Percentiles rank a stretch among this genome's conserved stretches.
Conservation (phyloP, 106 monocot species). For the Allium sativum region DNA sequence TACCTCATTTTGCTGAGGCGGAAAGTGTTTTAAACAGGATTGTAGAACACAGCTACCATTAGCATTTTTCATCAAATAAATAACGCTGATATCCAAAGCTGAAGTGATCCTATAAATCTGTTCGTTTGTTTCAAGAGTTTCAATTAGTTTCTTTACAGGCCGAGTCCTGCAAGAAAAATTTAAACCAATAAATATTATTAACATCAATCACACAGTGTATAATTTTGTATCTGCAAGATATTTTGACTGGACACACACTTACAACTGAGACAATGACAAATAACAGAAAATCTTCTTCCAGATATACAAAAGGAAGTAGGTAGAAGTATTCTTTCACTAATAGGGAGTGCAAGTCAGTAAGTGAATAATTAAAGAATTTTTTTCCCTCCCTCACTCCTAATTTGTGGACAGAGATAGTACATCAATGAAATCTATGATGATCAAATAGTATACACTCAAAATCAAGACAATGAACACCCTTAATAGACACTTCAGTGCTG, state of each 20-base stretch:
- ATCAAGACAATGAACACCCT: too few relatives aligned
- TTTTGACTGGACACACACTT: neutral
- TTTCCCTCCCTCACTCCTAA: too few relatives aligned
- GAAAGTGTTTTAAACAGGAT: constrained; percentile 41
- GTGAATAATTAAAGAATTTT: too few relatives aligned
- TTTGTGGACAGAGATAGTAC: too few relatives aligned
- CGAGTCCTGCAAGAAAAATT: constrained; percentile 28
- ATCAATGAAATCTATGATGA: too few relatives aligned
- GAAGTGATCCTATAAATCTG: constrained; percentile 33
- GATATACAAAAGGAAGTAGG: neutral
- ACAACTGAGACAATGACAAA: neutral
- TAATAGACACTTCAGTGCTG: too few relatives aligned
- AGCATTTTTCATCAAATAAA: constrained; percentile 38
- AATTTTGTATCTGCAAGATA: neutral
- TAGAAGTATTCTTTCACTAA: neutral
- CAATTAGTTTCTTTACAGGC: constrained; percentile 58
- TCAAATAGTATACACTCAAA: too few relatives aligned
- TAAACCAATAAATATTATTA: neutral
- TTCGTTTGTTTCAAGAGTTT: constrained; percentile 26
- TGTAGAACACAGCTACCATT: constrained; percentile 71
- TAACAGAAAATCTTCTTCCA: neutral
- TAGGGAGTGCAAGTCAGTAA: too few relatives aligned
- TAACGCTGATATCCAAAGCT: constrained; percentile 27
- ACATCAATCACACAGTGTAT: neutral
- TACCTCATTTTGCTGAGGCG: constrained; percentile 34